Evolutionary conservation across 148 eudicot genomes (phyloP).

Genomic region (Drosera capensis): DNA sequence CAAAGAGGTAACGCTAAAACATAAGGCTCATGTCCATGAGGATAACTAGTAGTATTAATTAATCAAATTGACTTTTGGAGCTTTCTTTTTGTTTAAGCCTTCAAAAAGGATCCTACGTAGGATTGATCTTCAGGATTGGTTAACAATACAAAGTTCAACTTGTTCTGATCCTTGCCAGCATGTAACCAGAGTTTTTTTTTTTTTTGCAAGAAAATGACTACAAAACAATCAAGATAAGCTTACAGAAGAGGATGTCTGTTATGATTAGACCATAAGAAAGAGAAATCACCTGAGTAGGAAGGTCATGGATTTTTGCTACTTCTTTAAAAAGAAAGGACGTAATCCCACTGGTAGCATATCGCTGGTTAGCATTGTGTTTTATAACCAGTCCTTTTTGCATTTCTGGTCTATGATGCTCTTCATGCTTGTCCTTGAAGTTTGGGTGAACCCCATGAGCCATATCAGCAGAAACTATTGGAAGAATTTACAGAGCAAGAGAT

Average conservation of each 20-base stretch:
- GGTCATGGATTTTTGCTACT: slow-evolving; percentile 66
- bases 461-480: slow-evolving; percentile 72
- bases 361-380: slow-evolving; percentile 94
- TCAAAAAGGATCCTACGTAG: too few relatives aligned
- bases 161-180: too few relatives aligned
- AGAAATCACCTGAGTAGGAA: slow-evolving; percentile 76
- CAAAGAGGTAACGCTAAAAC: too few relatives aligned
- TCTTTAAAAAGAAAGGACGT: slow-evolving; percentile 89
- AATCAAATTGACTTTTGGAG: too few relatives aligned
- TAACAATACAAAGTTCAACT: too few relatives aligned
- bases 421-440: slow-evolving; percentile 78
- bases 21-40: too few relatives aligned
- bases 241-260: neutral
- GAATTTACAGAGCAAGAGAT: neutral
- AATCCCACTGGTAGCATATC: slow-evolving; percentile 90
- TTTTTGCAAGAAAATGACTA: too few relatives aligned
- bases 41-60: too few relatives aligned
- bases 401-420: slow-evolving; percentile 86
- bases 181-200: too few relatives aligned
- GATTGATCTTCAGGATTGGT: too few relatives aligned
- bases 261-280: neutral
- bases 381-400: slow-evolving; percentile 89
- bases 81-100: too few relatives aligned
- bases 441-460: slow-evolving; percentile 99
- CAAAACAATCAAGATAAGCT: too few relatives aligned